Evolutionary conservation across 2,329 filamentous ascomycete genomes (phyloP).

Genomic region (Epichloe gansuensis): DNA sequence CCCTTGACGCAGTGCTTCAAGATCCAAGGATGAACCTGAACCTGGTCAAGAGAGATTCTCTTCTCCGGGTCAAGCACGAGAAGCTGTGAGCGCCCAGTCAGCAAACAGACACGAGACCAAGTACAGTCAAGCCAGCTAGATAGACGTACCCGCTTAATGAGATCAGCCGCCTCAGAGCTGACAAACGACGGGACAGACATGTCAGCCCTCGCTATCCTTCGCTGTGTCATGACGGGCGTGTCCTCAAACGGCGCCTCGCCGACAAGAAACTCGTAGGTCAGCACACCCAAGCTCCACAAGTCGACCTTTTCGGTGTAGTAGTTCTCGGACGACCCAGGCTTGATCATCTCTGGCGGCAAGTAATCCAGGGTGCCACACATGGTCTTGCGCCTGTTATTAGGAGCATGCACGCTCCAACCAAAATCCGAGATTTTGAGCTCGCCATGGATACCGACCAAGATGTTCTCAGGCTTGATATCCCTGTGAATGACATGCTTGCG

Average conservation of each 20-base stretch:
- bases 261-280: slow-evolving; percentile 93
- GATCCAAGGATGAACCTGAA: slow-evolving; percentile 90
- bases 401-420: slow-evolving; percentile 95
- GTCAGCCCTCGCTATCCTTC: slow-evolving; percentile 76
- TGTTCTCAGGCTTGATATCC: slow-evolving; percentile 24
- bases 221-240: slow-evolving; percentile 84
- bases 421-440: slow-evolving; percentile 99
- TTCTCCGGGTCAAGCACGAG: slow-evolving; percentile 91
- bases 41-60: slow-evolving; percentile 77
- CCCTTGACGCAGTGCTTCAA: slow-evolving; percentile 77
- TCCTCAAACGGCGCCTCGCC: slow-evolving; percentile 97
- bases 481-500: slow-evolving; percentile 21
- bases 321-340: slow-evolving; percentile 66
- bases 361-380: slow-evolving; percentile 98
- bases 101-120: slow-evolving; percentile 3
- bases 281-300: slow-evolving; percentile 85
- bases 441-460: slow-evolving; percentile 64
- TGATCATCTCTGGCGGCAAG: slow-evolving; percentile 95
- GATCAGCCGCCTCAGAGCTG: slow-evolving; percentile 76
- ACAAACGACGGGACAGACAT: slow-evolving; percentile 90
- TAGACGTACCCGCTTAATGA: slow-evolving; percentile 71
- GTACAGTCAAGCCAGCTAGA: background rate
- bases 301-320: slow-evolving; percentile 94
- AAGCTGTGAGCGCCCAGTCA: slow-evolving; percentile 41
- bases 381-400: slow-evolving; percentile 84